phyloP scores from a whole-genome alignment of 495 filamentous ascomycete species.

The Hyaloscypha hepaticicola region DNA sequence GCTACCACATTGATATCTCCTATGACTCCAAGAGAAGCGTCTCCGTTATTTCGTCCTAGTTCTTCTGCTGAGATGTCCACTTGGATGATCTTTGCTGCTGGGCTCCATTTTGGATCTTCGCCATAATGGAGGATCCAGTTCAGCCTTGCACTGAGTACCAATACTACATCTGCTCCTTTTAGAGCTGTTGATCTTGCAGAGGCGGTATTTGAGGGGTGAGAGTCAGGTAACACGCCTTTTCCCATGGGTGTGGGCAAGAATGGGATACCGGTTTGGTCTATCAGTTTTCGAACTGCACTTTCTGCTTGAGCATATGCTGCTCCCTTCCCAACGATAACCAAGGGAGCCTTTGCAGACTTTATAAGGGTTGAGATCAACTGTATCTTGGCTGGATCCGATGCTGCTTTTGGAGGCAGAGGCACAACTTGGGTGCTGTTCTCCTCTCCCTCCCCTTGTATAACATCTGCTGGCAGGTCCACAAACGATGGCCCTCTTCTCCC shows the following conservation, averaged over 20 bases:
- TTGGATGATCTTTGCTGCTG: constrained; percentile 54
- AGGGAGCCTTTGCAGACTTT: constrained; percentile 50
- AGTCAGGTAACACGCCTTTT: constrained; percentile 60
- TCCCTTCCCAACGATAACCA: constrained; percentile 62
- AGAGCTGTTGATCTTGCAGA: constrained; percentile 59
- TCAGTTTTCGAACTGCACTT: constrained; percentile 44
- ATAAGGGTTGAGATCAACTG: constrained; percentile 47
- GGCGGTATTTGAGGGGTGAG: constrained; percentile 53
- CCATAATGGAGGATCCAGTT: constrained; percentile 69
- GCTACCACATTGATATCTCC: constrained; percentile 56
- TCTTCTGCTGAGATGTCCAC: constrained; percentile 60
- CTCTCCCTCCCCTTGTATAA: constrained; percentile 48
- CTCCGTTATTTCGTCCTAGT: constrained; percentile 49
- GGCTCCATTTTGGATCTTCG: constrained; percentile 56
- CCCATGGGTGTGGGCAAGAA: constrained; percentile 67
- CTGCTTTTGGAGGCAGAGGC: constrained; percentile 42
- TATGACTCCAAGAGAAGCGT: constrained; percentile 47
- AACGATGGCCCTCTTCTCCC: constrained; percentile 59
- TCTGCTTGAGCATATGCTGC: constrained; percentile 60
- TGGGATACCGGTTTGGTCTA: constrained; percentile 52
- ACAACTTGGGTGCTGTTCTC: constrained; percentile 30
- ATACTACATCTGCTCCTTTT: constrained; percentile 56
- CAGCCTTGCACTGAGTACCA: constrained; percentile 58
- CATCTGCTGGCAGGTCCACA: constrained; percentile 62
- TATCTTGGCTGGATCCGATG: constrained; percentile 45